Evolutionary conservation across 2,329 filamentous ascomycete species (phyloP).

Genomic region (Herpotrichia juniperi): DNA sequence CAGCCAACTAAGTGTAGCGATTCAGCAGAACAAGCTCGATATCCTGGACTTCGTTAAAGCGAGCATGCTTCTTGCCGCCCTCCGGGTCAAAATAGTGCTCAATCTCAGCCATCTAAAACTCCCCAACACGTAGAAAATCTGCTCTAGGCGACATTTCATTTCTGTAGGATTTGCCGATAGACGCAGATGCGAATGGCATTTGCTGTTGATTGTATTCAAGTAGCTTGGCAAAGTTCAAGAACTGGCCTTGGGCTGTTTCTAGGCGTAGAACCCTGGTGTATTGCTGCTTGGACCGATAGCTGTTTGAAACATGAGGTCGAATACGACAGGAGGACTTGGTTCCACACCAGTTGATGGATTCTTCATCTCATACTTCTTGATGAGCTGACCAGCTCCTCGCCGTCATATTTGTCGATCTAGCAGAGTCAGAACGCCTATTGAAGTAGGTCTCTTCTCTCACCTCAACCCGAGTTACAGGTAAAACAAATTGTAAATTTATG

Average conservation of each 20-base stretch:
- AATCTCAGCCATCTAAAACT: slow-evolving; percentile 99
- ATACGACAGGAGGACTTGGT: slow-evolving; percentile 81
- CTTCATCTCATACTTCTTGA: slow-evolving; percentile 85
- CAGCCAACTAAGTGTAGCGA: slow-evolving; percentile 82
- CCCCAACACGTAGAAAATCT: slow-evolving; percentile 89
- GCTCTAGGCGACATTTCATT: slow-evolving; percentile 96
- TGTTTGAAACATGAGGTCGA: slow-evolving; percentile 99
- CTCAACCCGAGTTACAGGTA: slow-evolving; percentile 80
- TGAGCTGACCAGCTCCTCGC: slow-evolving; percentile 85
- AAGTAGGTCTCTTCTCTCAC: slow-evolving; percentile 80
- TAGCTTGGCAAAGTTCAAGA: slow-evolving; percentile 94
- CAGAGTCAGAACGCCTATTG: slow-evolving; percentile 84
- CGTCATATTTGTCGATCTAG: slow-evolving; percentile 93
- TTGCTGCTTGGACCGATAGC: slow-evolving; percentile 91
- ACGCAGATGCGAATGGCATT: slow-evolving; percentile 97
- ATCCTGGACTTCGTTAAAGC: slow-evolving; percentile 85
- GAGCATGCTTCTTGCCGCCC: slow-evolving; percentile 90
- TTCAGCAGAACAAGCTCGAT: slow-evolving; percentile 84
- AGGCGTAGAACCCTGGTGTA: slow-evolving; percentile 70
- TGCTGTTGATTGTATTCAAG: slow-evolving; percentile 93
- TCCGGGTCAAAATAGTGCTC: slow-evolving; percentile 97
- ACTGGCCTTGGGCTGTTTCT: slow-evolving; percentile 97
- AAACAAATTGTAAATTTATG: slow-evolving; percentile 91
- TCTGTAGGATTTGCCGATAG: slow-evolving; percentile 96
- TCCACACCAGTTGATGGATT: slow-evolving; percentile 82